These are phyloP conservation scores for Thermoascus crustaceus DNA, from an alignment of 2,329 filamentous ascomycete species.

Conservation along the genomic window DNA sequence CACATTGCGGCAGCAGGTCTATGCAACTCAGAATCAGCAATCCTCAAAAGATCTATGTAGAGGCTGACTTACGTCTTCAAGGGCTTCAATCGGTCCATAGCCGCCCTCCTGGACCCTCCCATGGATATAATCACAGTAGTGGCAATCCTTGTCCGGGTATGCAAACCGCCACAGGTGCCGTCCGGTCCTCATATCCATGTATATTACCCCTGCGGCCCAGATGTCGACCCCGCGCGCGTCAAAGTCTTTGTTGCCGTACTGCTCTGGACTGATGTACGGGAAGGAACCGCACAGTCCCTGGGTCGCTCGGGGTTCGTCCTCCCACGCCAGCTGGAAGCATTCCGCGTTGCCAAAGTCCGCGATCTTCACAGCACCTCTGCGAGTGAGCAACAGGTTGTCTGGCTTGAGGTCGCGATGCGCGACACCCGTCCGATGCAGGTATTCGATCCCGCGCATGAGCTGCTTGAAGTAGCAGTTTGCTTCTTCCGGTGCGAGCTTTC, in stretches of 20 bases:
- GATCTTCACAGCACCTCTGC: slow-evolving; percentile 51
- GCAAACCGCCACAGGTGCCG: slow-evolving; percentile 83
- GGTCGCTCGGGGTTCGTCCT: slow-evolving; percentile 84
- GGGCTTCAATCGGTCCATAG: slow-evolving; percentile 76
- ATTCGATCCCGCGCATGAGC: slow-evolving; percentile 86
- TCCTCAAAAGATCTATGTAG: background rate
- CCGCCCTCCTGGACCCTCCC: slow-evolving; percentile 76
- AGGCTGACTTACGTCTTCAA: slow-evolving; percentile 62
- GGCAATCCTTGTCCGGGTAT: slow-evolving; percentile 80
- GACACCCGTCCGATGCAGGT: slow-evolving; percentile 90
- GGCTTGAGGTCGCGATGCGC: slow-evolving; percentile 54
- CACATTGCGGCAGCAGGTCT: slow-evolving; percentile 84
- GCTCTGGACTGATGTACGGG: slow-evolving; percentile 83
- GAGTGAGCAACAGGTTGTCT: slow-evolving; percentile 52
- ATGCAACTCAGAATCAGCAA: background rate
- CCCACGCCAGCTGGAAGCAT: slow-evolving; percentile 93
- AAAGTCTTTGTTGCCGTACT: slow-evolving; percentile 75
- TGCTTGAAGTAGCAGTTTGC: slow-evolving; percentile 93
- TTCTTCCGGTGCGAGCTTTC: slow-evolving; percentile 63
- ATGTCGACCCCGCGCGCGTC: slow-evolving; percentile 83
- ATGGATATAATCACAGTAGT: slow-evolving; percentile 75
- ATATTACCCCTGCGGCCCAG: slow-evolving; percentile 91
- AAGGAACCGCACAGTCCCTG: slow-evolving; percentile 84
- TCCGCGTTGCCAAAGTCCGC: slow-evolving; percentile 64
- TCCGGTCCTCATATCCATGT: slow-evolving; percentile 90